phyloP scores from a whole-genome alignment of 768 basidiomycete species.

The Boletus sp. region DNA sequence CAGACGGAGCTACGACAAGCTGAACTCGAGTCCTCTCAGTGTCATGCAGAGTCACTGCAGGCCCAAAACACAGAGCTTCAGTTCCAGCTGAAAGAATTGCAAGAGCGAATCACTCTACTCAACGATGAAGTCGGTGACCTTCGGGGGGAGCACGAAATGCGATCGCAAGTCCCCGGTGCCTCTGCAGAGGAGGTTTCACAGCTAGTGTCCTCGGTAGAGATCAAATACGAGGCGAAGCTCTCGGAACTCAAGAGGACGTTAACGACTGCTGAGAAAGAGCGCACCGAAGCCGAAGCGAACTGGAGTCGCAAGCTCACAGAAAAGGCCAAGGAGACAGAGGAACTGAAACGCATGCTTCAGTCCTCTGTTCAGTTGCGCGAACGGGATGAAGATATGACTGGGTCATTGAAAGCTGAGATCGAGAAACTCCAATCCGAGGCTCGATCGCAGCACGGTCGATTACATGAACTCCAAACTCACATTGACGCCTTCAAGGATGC shows the following conservation, averaged over 20 bases:
- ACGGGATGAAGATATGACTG: conserved; percentile 51
- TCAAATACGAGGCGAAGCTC: conserved; percentile 73
- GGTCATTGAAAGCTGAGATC: conserved; percentile 54
- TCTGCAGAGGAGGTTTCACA: conserved; percentile 68
- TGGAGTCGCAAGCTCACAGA: conserved; percentile 85
- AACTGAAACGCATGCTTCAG: conserved; percentile 58
- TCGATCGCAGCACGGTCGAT: conserved; percentile 47
- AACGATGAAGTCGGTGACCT: conserved; percentile 68
- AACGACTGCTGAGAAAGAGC: conserved; percentile 69
- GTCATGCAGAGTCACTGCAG: conserved; percentile 70
- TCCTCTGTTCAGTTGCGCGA: conserved; percentile 59
- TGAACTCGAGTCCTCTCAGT: conserved; percentile 81
- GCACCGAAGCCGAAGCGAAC: conserved; percentile 82
- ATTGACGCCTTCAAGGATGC: conserved; percentile 50
- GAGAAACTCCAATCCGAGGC: conserved; percentile 49
- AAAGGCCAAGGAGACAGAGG: conserved; percentile 75
- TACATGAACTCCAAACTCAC: conserved; percentile 54
- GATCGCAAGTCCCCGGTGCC: conserved; percentile 40
- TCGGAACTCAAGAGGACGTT: conserved; percentile 69
- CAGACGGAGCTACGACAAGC: conserved; percentile 85
- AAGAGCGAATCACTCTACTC: conserved; percentile 68
- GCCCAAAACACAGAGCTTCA: conserved; percentile 81
- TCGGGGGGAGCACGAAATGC: conserved; percentile 54
- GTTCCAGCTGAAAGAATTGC: conserved; percentile 80
- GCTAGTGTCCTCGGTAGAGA: conserved; percentile 69